Conservation (phyloP, 2,329 filamentous ascomycete species). For the Clathrospora elynae region DNA sequence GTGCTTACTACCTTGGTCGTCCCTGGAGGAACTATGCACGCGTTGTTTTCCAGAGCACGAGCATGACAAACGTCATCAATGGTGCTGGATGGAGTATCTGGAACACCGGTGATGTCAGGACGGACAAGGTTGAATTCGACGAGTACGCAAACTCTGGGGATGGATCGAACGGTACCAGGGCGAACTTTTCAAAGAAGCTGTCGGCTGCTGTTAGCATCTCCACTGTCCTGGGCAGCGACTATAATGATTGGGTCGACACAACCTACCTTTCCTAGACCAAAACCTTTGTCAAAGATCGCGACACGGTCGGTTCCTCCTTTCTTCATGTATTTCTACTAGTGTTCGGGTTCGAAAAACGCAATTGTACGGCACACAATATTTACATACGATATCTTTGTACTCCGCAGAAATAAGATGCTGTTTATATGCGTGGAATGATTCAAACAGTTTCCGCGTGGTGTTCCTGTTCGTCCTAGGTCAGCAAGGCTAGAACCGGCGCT, state of each 20-base stretch:
- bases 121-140: constrained; percentile 59
- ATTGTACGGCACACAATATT: too few relatives aligned
- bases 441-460: neutral
- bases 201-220: constrained; percentile 50
- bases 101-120: constrained; percentile 57
- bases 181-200: constrained; percentile 54
- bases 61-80: constrained; percentile 63
- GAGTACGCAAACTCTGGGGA: constrained; percentile 66
- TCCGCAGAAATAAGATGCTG: neutral
- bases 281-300: too few relatives aligned
- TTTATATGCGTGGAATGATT: neutral
- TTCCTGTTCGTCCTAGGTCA: neutral
- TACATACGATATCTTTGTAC: too few relatives aligned
- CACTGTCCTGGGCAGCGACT: constrained; percentile 52
- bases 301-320: too few relatives aligned
- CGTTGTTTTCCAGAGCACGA: constrained; percentile 59
- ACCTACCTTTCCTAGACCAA: constrained; percentile 38
- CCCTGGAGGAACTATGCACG: constrained; percentile 59
- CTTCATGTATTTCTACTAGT: too few relatives aligned
- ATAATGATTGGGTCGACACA: constrained; percentile 40
- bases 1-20: constrained; percentile 58
- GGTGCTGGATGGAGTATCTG: constrained; percentile 63
- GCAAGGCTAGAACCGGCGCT: constrained; percentile 4
- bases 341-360: too few relatives aligned
- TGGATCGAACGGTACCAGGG: constrained; percentile 61